Base-by-base conservation (phyloP, 2,329 filamentous ascomycete genomes). In the Madurella mycetomatis region DNA sequence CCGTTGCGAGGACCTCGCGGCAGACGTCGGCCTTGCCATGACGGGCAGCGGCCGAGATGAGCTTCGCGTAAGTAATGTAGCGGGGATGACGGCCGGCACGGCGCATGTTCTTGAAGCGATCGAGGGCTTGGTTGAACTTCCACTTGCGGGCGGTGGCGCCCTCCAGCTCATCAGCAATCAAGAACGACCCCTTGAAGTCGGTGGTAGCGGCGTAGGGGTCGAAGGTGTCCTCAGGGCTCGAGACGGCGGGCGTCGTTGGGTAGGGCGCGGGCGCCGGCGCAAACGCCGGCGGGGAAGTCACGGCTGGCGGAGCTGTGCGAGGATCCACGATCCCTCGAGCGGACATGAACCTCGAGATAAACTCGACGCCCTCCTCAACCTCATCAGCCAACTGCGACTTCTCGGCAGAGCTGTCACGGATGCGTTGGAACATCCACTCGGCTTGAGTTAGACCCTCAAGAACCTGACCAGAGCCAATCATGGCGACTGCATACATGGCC, bases 1-100 rank as follows among this genome's bases (percentile, higher is more conserved):
- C 94, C 83, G 96, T 95, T 62, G 82, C 85, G 32, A 96, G 79
- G 49, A 99, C 88, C 59, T 97, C 91, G 60, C 91, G 83, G 66
- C 90, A 91, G 46, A 95, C 73, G 49, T 88, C 86, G 72, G 90
- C 82, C 66, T 92, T 90, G 65, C 88, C 83, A 60, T 91, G 86
- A 66, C 92, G 90, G 51, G 92, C 90, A 60, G 92, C 92, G 55
- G 90, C 88, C 46, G 87, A 86, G 66, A 99, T 96, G 61, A 99
- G 79, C 79, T 96, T 97, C 47, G 92, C 91, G 65, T 97, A 96
- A 1, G 92, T 96, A 70, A 96, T 94, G 75, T 97, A 97, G 56
- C 92, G 85, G 49, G 92, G 91, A 69, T 96, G 91, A 67, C 91
- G 86, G 59, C 92, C 92, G 66, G 89, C 84, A 55, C 92, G 90